Conservation (phyloP, 306 rosid genomes). For the Quercus variabilis region DNA sequence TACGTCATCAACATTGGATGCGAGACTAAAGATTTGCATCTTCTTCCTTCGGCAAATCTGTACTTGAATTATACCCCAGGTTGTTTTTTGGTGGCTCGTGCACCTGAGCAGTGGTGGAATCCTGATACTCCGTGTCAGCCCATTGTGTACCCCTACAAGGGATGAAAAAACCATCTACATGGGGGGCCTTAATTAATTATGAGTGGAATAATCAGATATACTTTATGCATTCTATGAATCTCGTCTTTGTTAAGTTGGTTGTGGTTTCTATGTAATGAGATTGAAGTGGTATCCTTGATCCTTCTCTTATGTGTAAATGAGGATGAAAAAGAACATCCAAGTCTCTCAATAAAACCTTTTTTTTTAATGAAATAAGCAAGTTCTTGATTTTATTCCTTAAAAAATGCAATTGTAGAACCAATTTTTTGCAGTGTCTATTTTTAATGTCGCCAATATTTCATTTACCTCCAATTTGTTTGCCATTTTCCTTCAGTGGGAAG, state of each 20-base stretch:
- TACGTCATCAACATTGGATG: neutral
- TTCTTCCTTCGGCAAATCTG: conserved; percentile 29
- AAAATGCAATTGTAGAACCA: too few relatives aligned
- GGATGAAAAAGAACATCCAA: neutral
- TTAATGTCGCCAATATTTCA: neutral
- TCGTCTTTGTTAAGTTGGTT: neutral
- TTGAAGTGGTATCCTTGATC: too few relatives aligned
- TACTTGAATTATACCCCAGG: neutral
- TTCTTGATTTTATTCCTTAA: neutral
- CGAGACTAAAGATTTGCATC: conserved; percentile 1
- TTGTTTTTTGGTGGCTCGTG: conserved; percentile 1
- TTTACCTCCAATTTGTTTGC: conserved; percentile 41
- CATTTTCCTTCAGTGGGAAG: conserved; percentile 57
- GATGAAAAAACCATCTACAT: neutral
- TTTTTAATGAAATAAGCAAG: conserved; percentile 13
- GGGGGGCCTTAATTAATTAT: too few relatives aligned
- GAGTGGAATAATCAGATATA: too few relatives aligned
- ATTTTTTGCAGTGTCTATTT: neutral
- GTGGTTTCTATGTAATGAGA: too few relatives aligned
- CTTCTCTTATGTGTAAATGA: neutral
- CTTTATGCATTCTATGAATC: too few relatives aligned
- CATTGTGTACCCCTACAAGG: neutral
- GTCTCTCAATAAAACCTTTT: neutral
- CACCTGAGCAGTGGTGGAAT: conserved; percentile 23
- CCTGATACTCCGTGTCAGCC: neutral